These are phyloP conservation scores for Xanthoconium purpureum DNA, from an alignment of 768 basidiomycete species.

Conservation along the genomic window DNA sequence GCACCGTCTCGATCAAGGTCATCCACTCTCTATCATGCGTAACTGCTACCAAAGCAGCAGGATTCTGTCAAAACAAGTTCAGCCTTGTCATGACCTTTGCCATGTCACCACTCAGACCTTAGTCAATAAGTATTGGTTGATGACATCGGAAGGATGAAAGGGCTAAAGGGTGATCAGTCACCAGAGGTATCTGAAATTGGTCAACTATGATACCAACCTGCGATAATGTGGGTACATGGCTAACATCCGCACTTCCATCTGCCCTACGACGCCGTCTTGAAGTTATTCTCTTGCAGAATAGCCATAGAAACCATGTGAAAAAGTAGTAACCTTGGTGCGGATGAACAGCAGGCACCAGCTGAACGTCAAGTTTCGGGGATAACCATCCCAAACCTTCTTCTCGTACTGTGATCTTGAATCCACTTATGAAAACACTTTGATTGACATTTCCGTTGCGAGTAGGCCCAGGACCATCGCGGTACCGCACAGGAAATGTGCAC, in stretches of 20 bases:
- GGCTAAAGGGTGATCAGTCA: neutral
- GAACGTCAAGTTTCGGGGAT: neutral
- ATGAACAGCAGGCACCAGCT: neutral
- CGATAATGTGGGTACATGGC: neutral
- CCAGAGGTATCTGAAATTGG: neutral
- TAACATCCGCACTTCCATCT: neutral
- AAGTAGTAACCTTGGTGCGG: too few species aligned
- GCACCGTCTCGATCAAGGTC: neutral
- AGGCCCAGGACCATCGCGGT: too few species aligned
- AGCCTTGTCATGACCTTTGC: too few species aligned
- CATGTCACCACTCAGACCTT: neutral
- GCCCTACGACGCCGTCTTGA: neutral
- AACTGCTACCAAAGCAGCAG: neutral
- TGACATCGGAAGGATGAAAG: constrained; percentile 5
- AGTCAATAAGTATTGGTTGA: neutral
- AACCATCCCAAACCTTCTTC: too few species aligned
- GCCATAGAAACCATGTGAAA: too few species aligned
- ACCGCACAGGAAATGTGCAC: too few species aligned
- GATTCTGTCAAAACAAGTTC: neutral
- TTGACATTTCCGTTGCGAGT: neutral
- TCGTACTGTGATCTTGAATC: constrained; percentile 14
- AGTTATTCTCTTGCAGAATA: too few species aligned
- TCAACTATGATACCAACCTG: neutral
- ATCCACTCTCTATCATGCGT: constrained; percentile 12
- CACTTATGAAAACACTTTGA: constrained; percentile 17